Conservation (phyloP, 2,329 filamentous ascomycete species). For the Huntiella decipiens region DNA sequence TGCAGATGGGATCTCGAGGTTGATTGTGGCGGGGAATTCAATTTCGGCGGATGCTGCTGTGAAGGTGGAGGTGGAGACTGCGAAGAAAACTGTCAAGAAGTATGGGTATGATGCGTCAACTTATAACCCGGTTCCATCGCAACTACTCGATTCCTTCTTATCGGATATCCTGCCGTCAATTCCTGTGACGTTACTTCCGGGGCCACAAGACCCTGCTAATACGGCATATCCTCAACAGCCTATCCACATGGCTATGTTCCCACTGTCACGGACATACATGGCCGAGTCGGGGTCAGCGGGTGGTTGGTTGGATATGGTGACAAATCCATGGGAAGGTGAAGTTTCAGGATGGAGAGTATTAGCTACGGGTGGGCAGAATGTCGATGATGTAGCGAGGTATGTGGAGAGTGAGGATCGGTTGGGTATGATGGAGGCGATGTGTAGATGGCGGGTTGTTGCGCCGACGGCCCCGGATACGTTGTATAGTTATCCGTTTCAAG, state of each 20-base stretch:
- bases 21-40: constrained; percentile 86
- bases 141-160: constrained; percentile 69
- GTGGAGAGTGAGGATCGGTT: constrained; percentile 58
- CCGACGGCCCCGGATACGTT: constrained; percentile 92
- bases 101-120: constrained; percentile 83
- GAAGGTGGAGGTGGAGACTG: constrained; percentile 20
- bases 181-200: constrained; percentile 76
- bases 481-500: constrained; percentile 93
- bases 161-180: constrained; percentile 64
- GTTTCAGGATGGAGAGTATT: constrained; percentile 78
- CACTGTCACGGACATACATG: constrained; percentile 50
- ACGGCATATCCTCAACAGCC: constrained; percentile 80
- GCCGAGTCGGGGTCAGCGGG: constrained; percentile 21
- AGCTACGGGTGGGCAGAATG: constrained; percentile 76
- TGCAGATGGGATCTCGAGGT: constrained; percentile 52
- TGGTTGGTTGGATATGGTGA: constrained; percentile 66
- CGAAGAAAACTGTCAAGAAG: constrained; percentile 41
- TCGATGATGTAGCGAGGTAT: constrained; percentile 89
- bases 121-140: constrained; percentile 74
- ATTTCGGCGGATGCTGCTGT: constrained; percentile 38
- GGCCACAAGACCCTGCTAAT: constrained; percentile 70
- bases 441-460: constrained; percentile 76
- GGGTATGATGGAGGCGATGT: constrained; percentile 85
- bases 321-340: constrained; percentile 85
- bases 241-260: constrained; percentile 84